Conservation (phyloP, 768 basidiomycete genomes). For the Pluteus cervinus region DNA sequence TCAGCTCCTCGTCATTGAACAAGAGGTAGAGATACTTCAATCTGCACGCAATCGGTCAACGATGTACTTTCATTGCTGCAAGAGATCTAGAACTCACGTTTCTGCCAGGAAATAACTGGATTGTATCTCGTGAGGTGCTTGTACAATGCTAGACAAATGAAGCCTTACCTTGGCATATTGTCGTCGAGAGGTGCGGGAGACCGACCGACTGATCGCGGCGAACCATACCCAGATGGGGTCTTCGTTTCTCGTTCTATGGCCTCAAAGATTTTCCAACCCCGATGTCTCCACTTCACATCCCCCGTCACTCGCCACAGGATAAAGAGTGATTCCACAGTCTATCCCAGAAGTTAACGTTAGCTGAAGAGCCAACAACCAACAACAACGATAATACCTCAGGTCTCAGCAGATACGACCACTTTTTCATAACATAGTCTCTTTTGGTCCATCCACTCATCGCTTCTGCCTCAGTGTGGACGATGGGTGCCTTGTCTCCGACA, state of each 20-base stretch:
- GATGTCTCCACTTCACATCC: conserved; percentile 60
- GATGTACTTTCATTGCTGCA: neutral
- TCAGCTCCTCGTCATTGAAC: conserved; percentile 56
- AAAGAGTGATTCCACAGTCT: conserved; percentile 74
- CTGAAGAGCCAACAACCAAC: too few relatives aligned
- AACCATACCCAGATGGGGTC: conserved; percentile 59
- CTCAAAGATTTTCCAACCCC: conserved; percentile 67
- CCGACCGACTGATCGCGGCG: conserved; percentile 41
- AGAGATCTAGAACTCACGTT: conserved; percentile 28
- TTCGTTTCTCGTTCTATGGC: conserved; percentile 56
- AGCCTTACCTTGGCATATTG: conserved; percentile 68
- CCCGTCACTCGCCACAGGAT: conserved; percentile 67
- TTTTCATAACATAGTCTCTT: conserved; percentile 50
- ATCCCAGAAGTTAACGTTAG: conserved; percentile 2
- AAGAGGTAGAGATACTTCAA: conserved; percentile 71
- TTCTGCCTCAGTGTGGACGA: conserved; percentile 27
- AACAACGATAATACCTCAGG: conserved; percentile 66
- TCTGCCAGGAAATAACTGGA: conserved; percentile 42
- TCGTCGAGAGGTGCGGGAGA: conserved; percentile 36
- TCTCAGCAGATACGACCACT: conserved; percentile 49
- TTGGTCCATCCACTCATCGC: conserved; percentile 17
- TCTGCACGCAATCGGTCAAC: conserved; percentile 24
- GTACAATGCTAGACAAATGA: neutral
- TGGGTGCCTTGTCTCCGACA: conserved; percentile 34
- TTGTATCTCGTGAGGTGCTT: conserved; percentile 3